phyloP scores from a whole-genome alignment of 169 alveolate species.

The Plasmodium blacklocki region DNA sequence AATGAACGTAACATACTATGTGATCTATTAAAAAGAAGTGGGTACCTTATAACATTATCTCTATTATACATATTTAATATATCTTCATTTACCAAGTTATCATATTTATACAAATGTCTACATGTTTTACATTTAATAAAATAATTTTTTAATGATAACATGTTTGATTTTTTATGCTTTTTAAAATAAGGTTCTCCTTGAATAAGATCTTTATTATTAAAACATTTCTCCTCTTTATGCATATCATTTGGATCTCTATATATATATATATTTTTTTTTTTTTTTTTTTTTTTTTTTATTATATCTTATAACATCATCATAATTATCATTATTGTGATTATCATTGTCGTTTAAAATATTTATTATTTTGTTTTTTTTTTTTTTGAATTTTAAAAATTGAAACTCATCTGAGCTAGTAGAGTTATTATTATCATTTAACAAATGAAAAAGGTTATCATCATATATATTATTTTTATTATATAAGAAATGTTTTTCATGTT shows the following conservation, averaged over 20 bases:
- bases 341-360: not conserved
- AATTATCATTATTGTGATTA: not conserved
- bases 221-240: not conserved
- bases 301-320: not conserved
- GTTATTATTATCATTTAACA: not conserved
- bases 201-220: not conserved
- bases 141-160: not conserved
- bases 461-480: not conserved
- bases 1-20: not conserved
- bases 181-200: not conserved
- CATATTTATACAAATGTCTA: conserved; percentile 28
- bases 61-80: conserved; percentile 12
- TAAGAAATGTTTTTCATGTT: not conserved
- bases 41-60: not conserved
- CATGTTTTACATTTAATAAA: conserved; percentile 44
- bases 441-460: not conserved
- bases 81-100: conserved; percentile 46
- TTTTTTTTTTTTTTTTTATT: not conserved
- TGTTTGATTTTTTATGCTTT: not conserved
- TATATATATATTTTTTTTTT: not conserved
- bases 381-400: conserved; percentile 4
- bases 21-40: conserved; percentile 30
- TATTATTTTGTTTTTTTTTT: not conserved
- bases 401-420: conserved; percentile 55
- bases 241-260: too few relatives aligned